These are phyloP conservation scores for Fusarium papillatum DNA, from an alignment of 2,329 filamentous ascomycete genomes.

Conservation along the genomic window DNA sequence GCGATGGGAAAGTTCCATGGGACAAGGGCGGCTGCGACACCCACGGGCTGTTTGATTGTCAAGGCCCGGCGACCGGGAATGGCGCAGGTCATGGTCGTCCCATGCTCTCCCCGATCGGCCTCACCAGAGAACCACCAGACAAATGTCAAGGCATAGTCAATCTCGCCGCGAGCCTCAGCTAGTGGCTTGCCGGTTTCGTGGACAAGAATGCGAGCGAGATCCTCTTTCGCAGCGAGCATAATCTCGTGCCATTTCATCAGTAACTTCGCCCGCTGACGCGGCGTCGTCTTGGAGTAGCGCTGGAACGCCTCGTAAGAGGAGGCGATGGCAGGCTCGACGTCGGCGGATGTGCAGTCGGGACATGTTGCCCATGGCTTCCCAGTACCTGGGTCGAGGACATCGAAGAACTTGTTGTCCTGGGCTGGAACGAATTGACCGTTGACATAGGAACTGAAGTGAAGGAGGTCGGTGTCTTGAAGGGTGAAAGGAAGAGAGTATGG, in stretches of 20 bases:
- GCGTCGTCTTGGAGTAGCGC: neutral
- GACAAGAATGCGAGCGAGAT: conserved; percentile 46
- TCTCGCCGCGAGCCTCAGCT: conserved; percentile 65
- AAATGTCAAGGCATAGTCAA: conserved; percentile 68
- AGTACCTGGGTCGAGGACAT: neutral
- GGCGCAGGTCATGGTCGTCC: conserved; percentile 71
- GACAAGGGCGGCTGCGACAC: conserved; percentile 51
- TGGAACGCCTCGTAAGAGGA: neutral
- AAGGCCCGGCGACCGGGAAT: conserved; percentile 75
- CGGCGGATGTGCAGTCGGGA: neutral
- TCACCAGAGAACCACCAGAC: conserved; percentile 70
- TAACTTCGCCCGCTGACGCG: neutral
- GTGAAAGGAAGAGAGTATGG: neutral
- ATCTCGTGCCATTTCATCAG: neutral
- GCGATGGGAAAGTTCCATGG: conserved; percentile 72
- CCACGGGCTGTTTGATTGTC: conserved; percentile 71
- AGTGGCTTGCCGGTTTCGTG: conserved; percentile 70
- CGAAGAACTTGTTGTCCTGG: neutral
- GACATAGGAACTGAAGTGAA: neutral
- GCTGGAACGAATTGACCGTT: neutral
- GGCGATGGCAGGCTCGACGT: neutral
- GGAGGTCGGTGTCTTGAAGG: neutral
- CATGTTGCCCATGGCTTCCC: neutral
- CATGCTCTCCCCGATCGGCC: conserved; percentile 59
- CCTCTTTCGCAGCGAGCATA: neutral